Conservation (phyloP, 2,329 filamentous ascomycete genomes). For the Stemphylium lycopersici region DNA sequence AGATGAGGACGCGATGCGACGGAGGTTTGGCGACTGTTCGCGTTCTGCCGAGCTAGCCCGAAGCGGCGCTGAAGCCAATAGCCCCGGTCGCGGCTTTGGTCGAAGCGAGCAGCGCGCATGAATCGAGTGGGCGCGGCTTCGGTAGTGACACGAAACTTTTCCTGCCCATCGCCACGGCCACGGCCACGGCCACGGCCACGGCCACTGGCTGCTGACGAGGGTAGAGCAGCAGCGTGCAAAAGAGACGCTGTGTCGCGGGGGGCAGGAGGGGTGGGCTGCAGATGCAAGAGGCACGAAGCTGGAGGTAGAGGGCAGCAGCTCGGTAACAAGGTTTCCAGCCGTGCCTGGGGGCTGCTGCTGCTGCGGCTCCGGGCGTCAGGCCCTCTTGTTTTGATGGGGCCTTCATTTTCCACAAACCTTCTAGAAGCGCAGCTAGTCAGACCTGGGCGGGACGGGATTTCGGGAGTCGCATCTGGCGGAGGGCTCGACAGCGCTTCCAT, state of each 20-base stretch:
- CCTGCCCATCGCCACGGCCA: constrained; percentile 8
- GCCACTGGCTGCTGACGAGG: constrained; percentile 12
- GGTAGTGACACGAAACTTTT: constrained; percentile 19
- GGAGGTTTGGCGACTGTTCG: constrained; percentile 38
- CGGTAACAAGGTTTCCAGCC: constrained; percentile 33
- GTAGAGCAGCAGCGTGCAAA: constrained; percentile 21
- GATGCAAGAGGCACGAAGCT: constrained; percentile 20
- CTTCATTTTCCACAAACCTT: constrained; percentile 45
- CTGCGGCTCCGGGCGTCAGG: constrained; percentile 25
- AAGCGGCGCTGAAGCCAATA: constrained; percentile 14
- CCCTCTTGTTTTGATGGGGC: constrained; percentile 27
- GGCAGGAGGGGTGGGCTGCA: constrained; percentile 6
- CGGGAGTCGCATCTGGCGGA: constrained; percentile 24
- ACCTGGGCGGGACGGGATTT: constrained; percentile 30
- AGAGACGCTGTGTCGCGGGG: not conserved
- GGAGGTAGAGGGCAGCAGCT: constrained; percentile 6
- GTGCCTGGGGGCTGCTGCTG: constrained; percentile 17
- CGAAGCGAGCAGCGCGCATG: constrained; percentile 7
- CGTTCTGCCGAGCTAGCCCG: constrained; percentile 19
- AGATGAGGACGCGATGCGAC: constrained; percentile 43
- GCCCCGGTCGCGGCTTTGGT: constrained; percentile 14
- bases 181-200: constrained; percentile 2
- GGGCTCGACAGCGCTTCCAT: constrained; percentile 25
- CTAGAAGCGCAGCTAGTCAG: constrained; percentile 47
- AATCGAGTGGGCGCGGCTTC: constrained; percentile 17